These are phyloP conservation scores for Paecilomyces variotii DNA, from an alignment of 2,329 filamentous ascomycete species.

Conservation along the genomic window DNA sequence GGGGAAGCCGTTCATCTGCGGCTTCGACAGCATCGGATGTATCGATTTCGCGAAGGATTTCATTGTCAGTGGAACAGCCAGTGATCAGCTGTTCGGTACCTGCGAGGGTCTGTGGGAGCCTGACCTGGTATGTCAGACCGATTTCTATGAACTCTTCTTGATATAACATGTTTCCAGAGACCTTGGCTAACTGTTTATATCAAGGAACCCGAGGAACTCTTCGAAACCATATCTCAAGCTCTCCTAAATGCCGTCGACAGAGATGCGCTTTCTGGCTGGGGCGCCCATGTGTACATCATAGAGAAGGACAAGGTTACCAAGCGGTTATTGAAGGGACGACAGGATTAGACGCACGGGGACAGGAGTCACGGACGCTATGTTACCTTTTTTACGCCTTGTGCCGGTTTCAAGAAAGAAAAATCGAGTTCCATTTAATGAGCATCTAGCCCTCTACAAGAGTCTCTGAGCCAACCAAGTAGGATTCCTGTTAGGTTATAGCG, in stretches of 20 bases:
- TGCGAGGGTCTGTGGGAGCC: slow-evolving; percentile 98
- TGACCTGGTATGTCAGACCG: slow-evolving; percentile 62
- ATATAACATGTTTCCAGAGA: not conserved
- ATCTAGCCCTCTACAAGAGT: not conserved
- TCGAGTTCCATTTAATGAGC: not conserved
- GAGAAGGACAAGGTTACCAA: slow-evolving; percentile 99
- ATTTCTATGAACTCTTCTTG: not conserved
- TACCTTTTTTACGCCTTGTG: not conserved
- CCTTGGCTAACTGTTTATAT: slow-evolving; percentile 12
- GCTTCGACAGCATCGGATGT: slow-evolving; percentile 97
- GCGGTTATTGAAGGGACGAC: slow-evolving; percentile 93
- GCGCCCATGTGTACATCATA: slow-evolving; percentile 97
- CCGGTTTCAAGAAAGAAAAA: not conserved
- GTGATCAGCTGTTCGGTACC: slow-evolving; percentile 96
- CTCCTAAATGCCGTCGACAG: slow-evolving; percentile 92
- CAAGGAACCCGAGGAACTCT: slow-evolving; percentile 83
- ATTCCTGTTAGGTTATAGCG: no score
- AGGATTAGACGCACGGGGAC: slow-evolving; percentile 57
- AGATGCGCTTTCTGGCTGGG: slow-evolving; percentile 95
- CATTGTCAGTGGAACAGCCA: slow-evolving; percentile 92
- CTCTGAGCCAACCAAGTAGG: not conserved
- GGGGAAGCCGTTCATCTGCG: slow-evolving; percentile 94
- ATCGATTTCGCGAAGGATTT: slow-evolving; percentile 99
- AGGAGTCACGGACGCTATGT: not conserved
- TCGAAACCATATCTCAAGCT: slow-evolving; percentile 96